These are phyloP conservation scores for Turnera subulata DNA, from an alignment of 345 rosid genomes.

Conservation along the genomic window DNA sequence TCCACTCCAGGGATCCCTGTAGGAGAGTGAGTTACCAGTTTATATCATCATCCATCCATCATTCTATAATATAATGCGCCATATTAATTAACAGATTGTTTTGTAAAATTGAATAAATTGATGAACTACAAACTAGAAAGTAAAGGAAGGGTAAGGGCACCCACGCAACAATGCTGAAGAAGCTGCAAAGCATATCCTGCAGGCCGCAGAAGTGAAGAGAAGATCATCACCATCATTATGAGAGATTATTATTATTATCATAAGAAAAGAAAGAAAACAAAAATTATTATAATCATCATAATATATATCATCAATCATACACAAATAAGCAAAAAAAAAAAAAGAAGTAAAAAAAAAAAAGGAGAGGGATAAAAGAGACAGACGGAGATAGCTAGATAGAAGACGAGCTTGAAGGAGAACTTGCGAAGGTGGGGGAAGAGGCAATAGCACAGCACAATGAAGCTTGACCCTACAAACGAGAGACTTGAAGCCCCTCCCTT, in stretches of 20 bases:
- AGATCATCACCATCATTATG: too few relatives aligned
- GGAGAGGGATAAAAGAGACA: constrained; percentile 6
- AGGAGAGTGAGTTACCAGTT: too few relatives aligned
- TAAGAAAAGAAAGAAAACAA: too few relatives aligned
- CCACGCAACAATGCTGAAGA: constrained; percentile 92
- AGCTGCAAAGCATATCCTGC: constrained; percentile 98
- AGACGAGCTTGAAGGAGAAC: constrained; percentile 97
- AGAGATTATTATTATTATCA: too few relatives aligned
- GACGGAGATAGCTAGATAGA: constrained; percentile 92
- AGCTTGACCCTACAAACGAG: constrained; percentile 78
- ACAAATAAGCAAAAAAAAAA: neutral
- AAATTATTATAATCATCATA: too few relatives aligned
- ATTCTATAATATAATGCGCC: too few relatives aligned
- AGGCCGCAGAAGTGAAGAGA: constrained; percentile 1
- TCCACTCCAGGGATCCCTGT: constrained; percentile 89
- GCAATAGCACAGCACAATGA: constrained; percentile 83
- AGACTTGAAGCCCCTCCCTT: constrained; percentile 75
- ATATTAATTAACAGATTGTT: too few relatives aligned
- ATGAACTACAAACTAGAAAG: neutral
- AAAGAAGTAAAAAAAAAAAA: neutral
- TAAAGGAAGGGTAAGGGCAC: constrained; percentile 29
- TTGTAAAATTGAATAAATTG: neutral
- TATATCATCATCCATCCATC: too few relatives aligned
- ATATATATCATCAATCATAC: too few relatives aligned
- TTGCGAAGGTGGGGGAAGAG: constrained; percentile 94